Base-by-base conservation (phyloP, 2,329 filamentous ascomycete genomes). In the Penicillium paneum region DNA sequence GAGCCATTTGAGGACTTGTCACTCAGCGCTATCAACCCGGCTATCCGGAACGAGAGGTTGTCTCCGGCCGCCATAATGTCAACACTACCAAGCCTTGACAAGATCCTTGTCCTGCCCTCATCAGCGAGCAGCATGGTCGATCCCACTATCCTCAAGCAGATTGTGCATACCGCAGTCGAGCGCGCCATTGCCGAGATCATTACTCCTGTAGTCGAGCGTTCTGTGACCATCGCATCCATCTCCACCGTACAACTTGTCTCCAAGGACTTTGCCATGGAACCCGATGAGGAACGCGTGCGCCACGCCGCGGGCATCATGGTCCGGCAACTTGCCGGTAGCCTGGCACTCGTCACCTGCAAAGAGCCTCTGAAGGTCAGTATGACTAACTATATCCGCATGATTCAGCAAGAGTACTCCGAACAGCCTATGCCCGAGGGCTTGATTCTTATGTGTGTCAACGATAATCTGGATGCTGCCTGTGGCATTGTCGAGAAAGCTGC, bases 401-500 rank as follows among this genome's bases (percentile, higher is more conserved):
- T 90, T 50, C 88, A 90, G 49, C 78, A 82, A 54, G 82, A 83
- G 47, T 76, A 83, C 38, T 81, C 81, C 2, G 81, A 85, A 49
- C 84, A 87, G 64, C 89, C 90, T 15, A 82, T 99, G 58, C 91
- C 94, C 0, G 94, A 99, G 75, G 94, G 94, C 7, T 90, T 94
- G 31, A 94, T 99, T 57, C 84, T 97, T 53, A 97, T 99, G 90
- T 97, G 95, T 73, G 93, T 99, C 57, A 99, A 97, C 71, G 93
- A 95, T 61, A 99, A 99, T 70, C 82, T 99, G 29, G 94, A 99
- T 64, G 82, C 91, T 38, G 93, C 95, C 43, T 97, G 94, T 69
- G 88, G 84, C 64, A 90, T 97, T 59, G 95, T 99, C 42, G 94
- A 99, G 74, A 91, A 94, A 72, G 92, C 94, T 49, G 95, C 94